phyloP scores from a whole-genome alignment of 306 rosid genomes.

The Mimosa pudica region DNA sequence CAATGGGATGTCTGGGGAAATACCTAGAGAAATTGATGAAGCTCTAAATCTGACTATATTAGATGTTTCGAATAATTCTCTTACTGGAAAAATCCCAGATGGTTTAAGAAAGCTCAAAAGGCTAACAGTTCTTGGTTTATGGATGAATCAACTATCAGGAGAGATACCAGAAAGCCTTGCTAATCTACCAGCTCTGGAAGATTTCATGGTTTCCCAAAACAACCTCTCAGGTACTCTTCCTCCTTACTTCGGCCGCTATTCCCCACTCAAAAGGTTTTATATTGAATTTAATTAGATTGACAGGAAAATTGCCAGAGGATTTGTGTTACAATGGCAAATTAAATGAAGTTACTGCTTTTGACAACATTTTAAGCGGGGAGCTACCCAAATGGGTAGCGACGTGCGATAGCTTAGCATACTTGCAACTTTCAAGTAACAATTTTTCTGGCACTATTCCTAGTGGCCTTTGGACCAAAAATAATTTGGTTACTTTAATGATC shows the following conservation, averaged over 20 bases:
- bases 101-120: constrained; percentile 45
- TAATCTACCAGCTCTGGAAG: constrained; percentile 39
- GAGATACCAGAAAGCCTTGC: constrained; percentile 50
- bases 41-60: constrained; percentile 24
- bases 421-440: constrained; percentile 28
- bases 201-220: constrained; percentile 36
- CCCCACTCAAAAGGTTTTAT: constrained; percentile 30
- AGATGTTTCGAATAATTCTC: constrained; percentile 43
- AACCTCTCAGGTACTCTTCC: constrained; percentile 49
- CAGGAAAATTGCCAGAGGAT: constrained; percentile 46
- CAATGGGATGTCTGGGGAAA: constrained; percentile 44
- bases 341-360: constrained; percentile 31
- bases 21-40: constrained; percentile 47
- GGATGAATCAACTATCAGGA: constrained; percentile 42
- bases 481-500: too few species aligned
- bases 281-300: constrained; percentile 41
- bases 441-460: constrained; percentile 21
- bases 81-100: constrained; percentile 46
- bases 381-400: constrained; percentile 47
- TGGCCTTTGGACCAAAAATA: too few species aligned
- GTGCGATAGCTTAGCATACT: constrained; percentile 26
- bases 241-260: constrained; percentile 48
- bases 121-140: constrained; percentile 32
- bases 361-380: constrained; percentile 45
- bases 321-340: constrained; percentile 44